Evolutionary conservation across 768 basidiomycete genomes (phyloP).

Genomic region (Pleurotus platypus): DNA sequence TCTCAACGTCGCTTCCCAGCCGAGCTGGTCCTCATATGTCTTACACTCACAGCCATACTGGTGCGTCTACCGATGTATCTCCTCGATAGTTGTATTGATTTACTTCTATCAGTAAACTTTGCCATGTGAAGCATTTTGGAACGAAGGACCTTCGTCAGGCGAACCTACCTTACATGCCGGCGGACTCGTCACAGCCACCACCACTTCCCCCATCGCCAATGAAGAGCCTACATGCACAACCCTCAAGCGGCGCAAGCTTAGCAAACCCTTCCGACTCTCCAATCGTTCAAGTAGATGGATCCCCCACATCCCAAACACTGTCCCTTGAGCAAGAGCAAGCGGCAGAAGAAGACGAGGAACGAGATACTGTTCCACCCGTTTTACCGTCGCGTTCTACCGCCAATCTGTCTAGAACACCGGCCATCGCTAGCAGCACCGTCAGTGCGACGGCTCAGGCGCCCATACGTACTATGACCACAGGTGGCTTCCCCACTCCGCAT

Average conservation of each 20-base stretch:
- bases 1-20: neutral
- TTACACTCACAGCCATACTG: constrained; percentile 43
- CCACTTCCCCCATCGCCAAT: constrained; percentile 18
- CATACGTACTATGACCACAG: neutral
- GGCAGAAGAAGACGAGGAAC: constrained; percentile 9
- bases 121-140: constrained; percentile 78
- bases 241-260: constrained; percentile 20
- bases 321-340: neutral
- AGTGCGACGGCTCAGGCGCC: neutral
- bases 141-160: constrained; percentile 70
- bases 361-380: neutral
- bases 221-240: constrained; percentile 15
- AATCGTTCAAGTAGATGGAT: constrained; percentile 16
- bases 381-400: neutral
- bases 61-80: constrained; percentile 21
- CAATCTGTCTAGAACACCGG: neutral
- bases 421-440: neutral
- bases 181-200: constrained; percentile 20
- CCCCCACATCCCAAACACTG: neutral
- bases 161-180: constrained; percentile 55
- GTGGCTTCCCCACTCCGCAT: neutral
- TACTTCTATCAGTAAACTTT: constrained; percentile 59
- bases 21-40: neutral
- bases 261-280: constrained; percentile 13
- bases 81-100: too few relatives aligned